These are phyloP conservation scores for Pythium utonaiense DNA, from an alignment of 352 stramenopile genomes.

Conservation along the genomic window DNA sequence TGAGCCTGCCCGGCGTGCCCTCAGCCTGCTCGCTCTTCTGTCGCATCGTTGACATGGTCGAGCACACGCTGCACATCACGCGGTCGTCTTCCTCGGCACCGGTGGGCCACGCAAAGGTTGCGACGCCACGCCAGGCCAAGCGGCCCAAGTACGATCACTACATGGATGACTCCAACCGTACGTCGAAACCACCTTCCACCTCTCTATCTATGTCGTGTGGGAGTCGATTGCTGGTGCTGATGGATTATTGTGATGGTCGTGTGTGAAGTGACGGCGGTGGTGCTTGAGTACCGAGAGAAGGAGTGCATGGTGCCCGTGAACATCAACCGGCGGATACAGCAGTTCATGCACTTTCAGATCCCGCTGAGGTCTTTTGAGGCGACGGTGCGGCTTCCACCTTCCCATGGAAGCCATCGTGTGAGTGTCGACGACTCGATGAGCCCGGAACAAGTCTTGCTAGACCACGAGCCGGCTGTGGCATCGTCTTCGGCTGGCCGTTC, in stretches of 20 bases:
- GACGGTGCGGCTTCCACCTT: constrained; percentile 65
- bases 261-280: constrained; percentile 74
- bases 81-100: background rate
- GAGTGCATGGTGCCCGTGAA: constrained; percentile 75
- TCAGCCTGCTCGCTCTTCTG: constrained; percentile 65
- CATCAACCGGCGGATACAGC: constrained; percentile 84
- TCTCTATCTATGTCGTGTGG: too few relatives aligned
- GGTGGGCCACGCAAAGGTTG: constrained; percentile 13
- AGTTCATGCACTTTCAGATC: constrained; percentile 88
- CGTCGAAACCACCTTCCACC: constrained; percentile 22
- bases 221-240: too few relatives aligned
- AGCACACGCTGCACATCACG: constrained; percentile 55
- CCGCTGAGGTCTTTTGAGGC: constrained; percentile 81
- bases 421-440: background rate
- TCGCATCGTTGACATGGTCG: constrained; percentile 63
- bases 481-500: constrained; percentile 16
- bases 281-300: constrained; percentile 86
- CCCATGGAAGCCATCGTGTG: constrained; percentile 17
- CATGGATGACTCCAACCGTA: constrained; percentile 62
- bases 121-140: constrained; percentile 21
- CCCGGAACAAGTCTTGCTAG: background rate
- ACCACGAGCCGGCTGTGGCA: background rate
- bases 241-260: constrained; percentile 1
- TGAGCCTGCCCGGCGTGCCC: constrained; percentile 70
- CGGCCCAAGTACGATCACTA: constrained; percentile 41